Base-by-base conservation (phyloP, 1,139 yeast genomes). In the Yamadazyma epiphylla region DNA sequence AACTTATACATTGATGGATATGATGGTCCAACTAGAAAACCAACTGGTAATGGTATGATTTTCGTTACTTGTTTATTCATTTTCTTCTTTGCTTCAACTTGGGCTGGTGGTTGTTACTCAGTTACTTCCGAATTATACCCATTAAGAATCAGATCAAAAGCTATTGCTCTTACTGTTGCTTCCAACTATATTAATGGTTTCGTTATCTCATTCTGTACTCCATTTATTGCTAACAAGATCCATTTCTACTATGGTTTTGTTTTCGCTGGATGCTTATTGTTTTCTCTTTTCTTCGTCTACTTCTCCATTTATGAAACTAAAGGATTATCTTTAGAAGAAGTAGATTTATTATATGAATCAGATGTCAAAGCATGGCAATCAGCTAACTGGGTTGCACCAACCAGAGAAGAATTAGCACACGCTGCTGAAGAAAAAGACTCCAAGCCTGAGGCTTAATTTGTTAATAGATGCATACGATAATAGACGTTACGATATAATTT, bases 51-150 rank as follows among this genome's bases (percentile, higher is more conserved):
- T 55, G 85, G 81, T 38, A 66, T 75, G 86, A 81, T 86, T 54
- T 79, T 83, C 48, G 74, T 86, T 46, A 77, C 89, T 19, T 82
- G 91, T 57, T 54, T 83, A 38, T 87, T 77, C 64, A 83, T 87
- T 41, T 81, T 82, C 73, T 80, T 76, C 66, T 86, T 85, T 53
- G 91, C 95, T 22, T 72, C 83, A 23, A 79, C 94, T 5, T 85
- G 95, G 94, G 95, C 89, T 39, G 91, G 94, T 48, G 76, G 80
- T 51, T 80, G 80, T 26, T 87, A 78, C 74, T 82, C 82, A 34
- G 78, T 83, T 45, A 74, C 80, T 32, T 38, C 91, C 20, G 95
- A 86, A 58, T 66, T 83, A 26, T 85, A 77, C 57, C 88, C 94
- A 30, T 66, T 83, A 42, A 76, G 89, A 51, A 78, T 83, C 43